Percentiles rank a stretch among this genome's conserved stretches.
phyloP scores from a whole-genome alignment of 768 basidiomycete species.

The Serendipita sp. region DNA sequence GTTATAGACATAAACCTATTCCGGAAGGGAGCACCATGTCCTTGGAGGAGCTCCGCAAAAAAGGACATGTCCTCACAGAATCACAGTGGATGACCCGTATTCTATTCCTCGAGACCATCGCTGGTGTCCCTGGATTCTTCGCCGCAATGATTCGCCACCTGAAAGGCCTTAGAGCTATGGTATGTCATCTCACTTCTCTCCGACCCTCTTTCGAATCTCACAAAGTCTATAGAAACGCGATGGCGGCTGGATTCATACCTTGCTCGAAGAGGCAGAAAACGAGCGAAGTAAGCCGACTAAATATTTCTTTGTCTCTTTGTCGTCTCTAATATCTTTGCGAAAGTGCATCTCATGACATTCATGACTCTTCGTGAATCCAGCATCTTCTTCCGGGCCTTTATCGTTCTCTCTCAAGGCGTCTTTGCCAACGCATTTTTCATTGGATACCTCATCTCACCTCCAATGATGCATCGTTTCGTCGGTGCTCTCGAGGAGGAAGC shows the following conservation, averaged over 20 bases:
- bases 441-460: slow-evolving; percentile 56
- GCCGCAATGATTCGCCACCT: slow-evolving; percentile 79
- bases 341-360: slow-evolving; percentile 53
- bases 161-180: slow-evolving; percentile 71
- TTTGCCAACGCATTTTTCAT: slow-evolving; percentile 70
- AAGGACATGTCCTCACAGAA: slow-evolving; percentile 58
- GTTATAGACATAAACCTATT: slow-evolving; percentile 63
- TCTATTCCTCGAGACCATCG: slow-evolving; percentile 71
- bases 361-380: slow-evolving; percentile 80
- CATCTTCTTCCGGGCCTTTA: slow-evolving; percentile 58
- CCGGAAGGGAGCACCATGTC: slow-evolving; percentile 48
- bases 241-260: slow-evolving; percentile 77
- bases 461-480: slow-evolving; percentile 78
- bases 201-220: slow-evolving; percentile 12
- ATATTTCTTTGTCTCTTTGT: slow-evolving; percentile 74
- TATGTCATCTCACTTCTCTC: slow-evolving; percentile 20
- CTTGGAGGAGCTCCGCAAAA: slow-evolving; percentile 53
- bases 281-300: slow-evolving; percentile 33
- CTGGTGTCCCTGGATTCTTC: slow-evolving; percentile 92
- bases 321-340: not conserved
- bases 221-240: slow-evolving; percentile 25
- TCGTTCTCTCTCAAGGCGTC: slow-evolving; percentile 72
- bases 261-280: slow-evolving; percentile 89
- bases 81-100: slow-evolving; percentile 60
- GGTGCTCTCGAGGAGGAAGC: slow-evolving; percentile 92